Evolutionary conservation across 1,284 basidiomycete genomes (phyloP).

Genomic region (Ceratobasidium sp.): DNA sequence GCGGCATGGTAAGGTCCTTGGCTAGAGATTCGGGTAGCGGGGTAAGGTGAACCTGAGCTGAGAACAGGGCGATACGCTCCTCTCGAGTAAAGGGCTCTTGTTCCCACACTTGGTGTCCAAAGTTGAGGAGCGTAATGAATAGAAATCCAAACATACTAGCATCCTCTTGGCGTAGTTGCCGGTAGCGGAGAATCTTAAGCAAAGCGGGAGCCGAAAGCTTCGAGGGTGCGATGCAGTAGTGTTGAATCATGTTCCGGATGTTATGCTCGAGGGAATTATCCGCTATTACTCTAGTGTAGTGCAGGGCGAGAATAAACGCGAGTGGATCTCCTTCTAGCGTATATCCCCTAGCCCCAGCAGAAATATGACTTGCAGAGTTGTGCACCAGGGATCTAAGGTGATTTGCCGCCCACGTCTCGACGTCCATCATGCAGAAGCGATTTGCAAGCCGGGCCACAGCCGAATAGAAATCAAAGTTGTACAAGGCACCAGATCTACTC

Average conservation of each 20-base stretch:
- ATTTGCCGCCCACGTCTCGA: conserved; percentile 4
- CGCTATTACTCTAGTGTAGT: neutral
- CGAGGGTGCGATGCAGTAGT: too few species aligned
- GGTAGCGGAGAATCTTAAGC: too few species aligned
- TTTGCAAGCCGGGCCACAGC: neutral
- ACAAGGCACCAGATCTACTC: neutral
- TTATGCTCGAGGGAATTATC: neutral
- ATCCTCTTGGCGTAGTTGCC: neutral
- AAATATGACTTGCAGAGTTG: neutral
- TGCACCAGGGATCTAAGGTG: neutral
- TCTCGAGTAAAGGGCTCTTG: neutral
- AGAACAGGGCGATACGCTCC: neutral
- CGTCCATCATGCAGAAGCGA: neutral
- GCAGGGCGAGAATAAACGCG: neutral
- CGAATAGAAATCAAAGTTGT: neutral
- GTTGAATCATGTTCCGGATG: neutral
- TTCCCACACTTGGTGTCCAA: neutral
- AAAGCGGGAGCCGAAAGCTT: too few species aligned
- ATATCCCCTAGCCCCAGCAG: neutral
- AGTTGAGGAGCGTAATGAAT: neutral
- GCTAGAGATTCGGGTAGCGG: neutral
- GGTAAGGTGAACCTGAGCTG: neutral
- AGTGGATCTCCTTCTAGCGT: neutral
- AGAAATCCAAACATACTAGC: neutral
- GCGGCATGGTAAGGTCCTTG: too few species aligned